phyloP scores from a whole-genome alignment of 2,329 filamentous ascomycete species.

The Ambrosiella beaveri region DNA sequence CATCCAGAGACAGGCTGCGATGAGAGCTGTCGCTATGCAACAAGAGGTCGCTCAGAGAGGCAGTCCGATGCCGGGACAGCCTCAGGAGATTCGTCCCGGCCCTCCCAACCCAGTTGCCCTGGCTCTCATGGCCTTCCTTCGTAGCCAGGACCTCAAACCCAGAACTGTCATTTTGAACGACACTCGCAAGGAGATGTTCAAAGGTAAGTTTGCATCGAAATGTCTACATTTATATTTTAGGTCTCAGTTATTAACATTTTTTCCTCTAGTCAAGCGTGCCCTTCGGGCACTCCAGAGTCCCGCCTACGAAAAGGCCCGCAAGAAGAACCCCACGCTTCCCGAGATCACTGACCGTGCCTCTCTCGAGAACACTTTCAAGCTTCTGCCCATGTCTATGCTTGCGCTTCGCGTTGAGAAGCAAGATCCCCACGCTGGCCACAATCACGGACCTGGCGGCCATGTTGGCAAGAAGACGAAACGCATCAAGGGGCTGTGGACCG shows the following conservation, averaged over 20 bases:
- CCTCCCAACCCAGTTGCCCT: slow-evolving; percentile 80
- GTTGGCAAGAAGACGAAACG: slow-evolving; percentile 62
- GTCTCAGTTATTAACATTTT: neutral
- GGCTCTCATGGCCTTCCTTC: slow-evolving; percentile 76
- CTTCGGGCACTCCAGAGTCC: slow-evolving; percentile 78
- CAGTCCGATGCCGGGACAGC: slow-evolving; percentile 20
- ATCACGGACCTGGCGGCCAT: slow-evolving; percentile 33
- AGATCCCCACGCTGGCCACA: slow-evolving; percentile 42
- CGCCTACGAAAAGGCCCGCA: slow-evolving; percentile 74
- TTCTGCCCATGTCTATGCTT: slow-evolving; percentile 84
- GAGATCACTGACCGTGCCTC: slow-evolving; percentile 74
- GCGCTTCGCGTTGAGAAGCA: slow-evolving; percentile 77
- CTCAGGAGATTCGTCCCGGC: slow-evolving; percentile 54
- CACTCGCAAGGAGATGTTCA: slow-evolving; percentile 96
- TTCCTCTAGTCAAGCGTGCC: slow-evolving; percentile 67
- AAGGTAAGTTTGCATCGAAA: slow-evolving; percentile 36
- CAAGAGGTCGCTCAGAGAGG: slow-evolving; percentile 20
- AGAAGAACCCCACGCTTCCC: slow-evolving; percentile 79
- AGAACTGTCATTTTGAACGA: slow-evolving; percentile 88
- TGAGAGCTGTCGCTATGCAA: slow-evolving; percentile 14
- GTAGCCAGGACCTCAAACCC: slow-evolving; percentile 67
- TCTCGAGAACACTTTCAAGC: slow-evolving; percentile 86
- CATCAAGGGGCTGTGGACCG: slow-evolving; percentile 89
- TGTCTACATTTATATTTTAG: neutral
- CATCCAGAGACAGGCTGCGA: slow-evolving; percentile 3